Conservation (phyloP, 176 grass and related monocot genomes). For the Eragrostis curvula region DNA sequence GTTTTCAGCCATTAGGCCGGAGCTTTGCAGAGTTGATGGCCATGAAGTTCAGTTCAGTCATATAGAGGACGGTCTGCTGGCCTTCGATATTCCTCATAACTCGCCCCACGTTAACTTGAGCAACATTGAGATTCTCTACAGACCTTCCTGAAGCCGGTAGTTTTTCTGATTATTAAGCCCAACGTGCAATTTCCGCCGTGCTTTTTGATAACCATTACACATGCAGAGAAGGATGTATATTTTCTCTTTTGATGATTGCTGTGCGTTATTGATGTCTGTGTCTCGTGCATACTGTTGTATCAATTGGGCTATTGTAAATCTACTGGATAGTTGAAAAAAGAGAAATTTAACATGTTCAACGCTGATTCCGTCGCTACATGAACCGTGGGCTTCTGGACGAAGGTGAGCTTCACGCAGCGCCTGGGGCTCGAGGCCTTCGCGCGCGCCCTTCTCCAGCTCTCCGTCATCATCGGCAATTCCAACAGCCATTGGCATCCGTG, state of each 20-base stretch:
- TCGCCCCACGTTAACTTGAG: neutral
- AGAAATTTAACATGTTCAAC: neutral
- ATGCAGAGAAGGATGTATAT: neutral
- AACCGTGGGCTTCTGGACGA: too few relatives aligned
- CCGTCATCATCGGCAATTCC: too few relatives aligned
- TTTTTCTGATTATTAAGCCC: neutral
- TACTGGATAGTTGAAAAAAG: neutral
- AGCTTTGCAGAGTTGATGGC: constrained; percentile 42
- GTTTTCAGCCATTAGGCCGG: constrained; percentile 45
- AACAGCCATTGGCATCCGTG: too few relatives aligned
- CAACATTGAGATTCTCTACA: constrained; percentile 39
- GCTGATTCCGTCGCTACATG: neutral
- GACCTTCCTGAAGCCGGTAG: constrained; percentile 2
- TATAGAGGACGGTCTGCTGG: constrained; percentile 29
- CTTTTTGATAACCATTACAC: neutral
- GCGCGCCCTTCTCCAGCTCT: too few relatives aligned
- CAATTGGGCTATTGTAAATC: neutral
- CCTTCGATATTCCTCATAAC: constrained; percentile 28
- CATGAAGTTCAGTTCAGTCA: constrained; percentile 45
- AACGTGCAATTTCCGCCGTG: neutral
- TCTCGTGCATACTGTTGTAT: neutral
- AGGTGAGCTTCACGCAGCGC: too few relatives aligned
- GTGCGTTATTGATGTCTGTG: neutral
- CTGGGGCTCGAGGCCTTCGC: too few relatives aligned
- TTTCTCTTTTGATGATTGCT: neutral